phyloP scores from a whole-genome alignment of 768 basidiomycete species.

The Punctularia strigosozonata region DNA sequence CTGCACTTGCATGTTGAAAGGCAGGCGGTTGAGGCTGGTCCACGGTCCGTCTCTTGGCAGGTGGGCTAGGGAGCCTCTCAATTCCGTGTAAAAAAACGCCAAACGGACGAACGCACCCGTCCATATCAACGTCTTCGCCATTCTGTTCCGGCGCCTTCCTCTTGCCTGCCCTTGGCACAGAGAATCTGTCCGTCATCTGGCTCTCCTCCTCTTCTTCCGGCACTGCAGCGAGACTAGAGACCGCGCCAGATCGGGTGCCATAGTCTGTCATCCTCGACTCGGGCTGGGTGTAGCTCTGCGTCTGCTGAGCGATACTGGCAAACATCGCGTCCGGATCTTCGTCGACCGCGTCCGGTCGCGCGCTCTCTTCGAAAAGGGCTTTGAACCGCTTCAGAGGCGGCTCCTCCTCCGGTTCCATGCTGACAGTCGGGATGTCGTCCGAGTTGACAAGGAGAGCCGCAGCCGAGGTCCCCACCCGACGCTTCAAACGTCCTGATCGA shows the following conservation, averaged over 20 bases:
- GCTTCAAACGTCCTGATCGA: slow-evolving; percentile 29
- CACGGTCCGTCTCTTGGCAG: not conserved
- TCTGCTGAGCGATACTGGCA: slow-evolving; percentile 15
- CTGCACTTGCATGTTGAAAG: not conserved
- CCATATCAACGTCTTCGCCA: not conserved
- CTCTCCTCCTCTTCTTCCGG: not conserved
- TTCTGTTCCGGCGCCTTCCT: not conserved
- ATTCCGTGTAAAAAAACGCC: too few relatives aligned
- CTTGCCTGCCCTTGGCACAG: not conserved
- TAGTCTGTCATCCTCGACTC: not conserved
- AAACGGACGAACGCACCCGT: not conserved
- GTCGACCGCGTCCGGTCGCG: too few relatives aligned
- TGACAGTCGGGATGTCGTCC: slow-evolving; percentile 9
- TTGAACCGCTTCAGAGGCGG: slow-evolving; percentile 63
- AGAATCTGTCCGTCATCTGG: not conserved
- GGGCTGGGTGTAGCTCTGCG: not conserved
- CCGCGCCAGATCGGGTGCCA: too few relatives aligned
- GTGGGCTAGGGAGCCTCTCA: not conserved
- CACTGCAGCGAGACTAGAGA: too few relatives aligned
- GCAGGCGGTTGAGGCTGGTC: not conserved
- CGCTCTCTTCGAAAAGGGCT: slow-evolving; percentile 55
- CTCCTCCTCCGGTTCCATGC: slow-evolving; percentile 23
- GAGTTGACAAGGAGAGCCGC: slow-evolving; percentile 12
- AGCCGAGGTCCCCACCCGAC: slow-evolving; percentile 31
- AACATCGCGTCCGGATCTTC: slow-evolving; percentile 41